Base-by-base conservation (phyloP, 2,329 filamentous ascomycete species). In the Rutstroemia sp. region DNA sequence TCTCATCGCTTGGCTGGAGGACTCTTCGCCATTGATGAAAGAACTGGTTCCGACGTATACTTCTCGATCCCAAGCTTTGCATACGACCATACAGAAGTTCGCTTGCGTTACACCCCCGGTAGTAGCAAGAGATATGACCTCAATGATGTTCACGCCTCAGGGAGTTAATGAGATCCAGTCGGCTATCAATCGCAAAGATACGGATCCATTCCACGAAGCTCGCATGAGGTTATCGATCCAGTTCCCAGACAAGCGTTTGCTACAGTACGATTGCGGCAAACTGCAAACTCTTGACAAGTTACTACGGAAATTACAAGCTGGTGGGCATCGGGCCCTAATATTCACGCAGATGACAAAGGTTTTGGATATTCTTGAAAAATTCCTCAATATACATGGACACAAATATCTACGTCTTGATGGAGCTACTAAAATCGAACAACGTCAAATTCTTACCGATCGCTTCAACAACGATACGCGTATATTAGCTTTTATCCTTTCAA, bases 271-370 rank as follows among this genome's bases (percentile, higher is more conserved):
- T 72, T 97, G 94, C 67, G 94, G 94, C 64, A 99, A 99, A 71
- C 81, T 99, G 3, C 94, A 99, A 67, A 85, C 87, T 17, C 80
- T 99, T 16, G 94, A 95, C 67, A 86, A 86, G 59, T 79, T 99
- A 2, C 79, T 99, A 14, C 87, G 94, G 9, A 86, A 88, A 60
- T 79, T 99, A 7, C 92, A 97, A 72, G 83, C 88, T 2, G 91
- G 90, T 40, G 91, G 92, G 1, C 94, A 97, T 67, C 89, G 95
- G 7, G 94, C 91, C 9, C 78, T 99, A 51, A 99, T 99, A 69
- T 99, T 99, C 72, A 97, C 95, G 0, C 94, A 99, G 68, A 99
- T 99, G 94, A 97, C 94, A 48, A 96, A 95, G 70, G 94, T 97
- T 47, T 79, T 99, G 17, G 92, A 99, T 70, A 95, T 99, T 55